Evolutionary conservation across 352 stramenopile species (phyloP).

Genomic region (Blastocystis sp.): DNA sequence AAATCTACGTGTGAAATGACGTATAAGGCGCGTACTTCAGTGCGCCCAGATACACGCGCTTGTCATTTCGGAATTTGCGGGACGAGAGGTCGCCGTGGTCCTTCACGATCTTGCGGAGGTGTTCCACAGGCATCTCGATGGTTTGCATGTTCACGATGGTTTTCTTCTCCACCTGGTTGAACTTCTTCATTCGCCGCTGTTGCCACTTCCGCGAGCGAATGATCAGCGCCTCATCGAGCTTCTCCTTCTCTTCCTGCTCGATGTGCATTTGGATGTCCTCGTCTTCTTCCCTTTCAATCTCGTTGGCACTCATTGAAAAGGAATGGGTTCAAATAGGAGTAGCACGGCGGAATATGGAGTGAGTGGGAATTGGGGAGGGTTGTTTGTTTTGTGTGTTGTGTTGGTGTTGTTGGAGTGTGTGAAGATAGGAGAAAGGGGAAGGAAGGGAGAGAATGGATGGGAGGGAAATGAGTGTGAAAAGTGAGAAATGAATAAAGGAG

Average conservation of each 20-base stretch:
- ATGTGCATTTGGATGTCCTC: constrained; percentile 52
- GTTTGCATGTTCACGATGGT: constrained; percentile 60
- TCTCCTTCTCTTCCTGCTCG: constrained; percentile 34
- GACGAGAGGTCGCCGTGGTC: constrained; percentile 99
- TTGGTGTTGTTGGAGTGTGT: no score
- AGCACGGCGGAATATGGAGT: no score
- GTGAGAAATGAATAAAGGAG: no score
- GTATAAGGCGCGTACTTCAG: constrained; percentile 89
- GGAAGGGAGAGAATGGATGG: no score
- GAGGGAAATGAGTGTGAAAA: no score
- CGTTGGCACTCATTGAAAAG: background rate
- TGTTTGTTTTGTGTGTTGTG: no score
- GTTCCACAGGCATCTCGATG: constrained; percentile 86
- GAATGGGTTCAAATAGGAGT: background rate
- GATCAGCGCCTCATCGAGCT: constrained; percentile 62
- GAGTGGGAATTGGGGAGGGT: no score
- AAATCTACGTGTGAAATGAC: constrained; percentile 37
- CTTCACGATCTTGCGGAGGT: constrained; percentile 97
- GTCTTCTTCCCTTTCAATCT: constrained; percentile 17
- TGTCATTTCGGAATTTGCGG: constrained; percentile 97
- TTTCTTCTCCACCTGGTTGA: constrained; percentile 34
- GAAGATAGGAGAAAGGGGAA: no score
- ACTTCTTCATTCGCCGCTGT: constrained; percentile 63
- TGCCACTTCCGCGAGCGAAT: constrained; percentile 62
- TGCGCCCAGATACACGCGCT: constrained; percentile 96